Evolutionary conservation across 345 rosid genomes (phyloP), one percentile per base, ranked within the genome.

Genomic region (Noccaea caerulescens): DNA sequence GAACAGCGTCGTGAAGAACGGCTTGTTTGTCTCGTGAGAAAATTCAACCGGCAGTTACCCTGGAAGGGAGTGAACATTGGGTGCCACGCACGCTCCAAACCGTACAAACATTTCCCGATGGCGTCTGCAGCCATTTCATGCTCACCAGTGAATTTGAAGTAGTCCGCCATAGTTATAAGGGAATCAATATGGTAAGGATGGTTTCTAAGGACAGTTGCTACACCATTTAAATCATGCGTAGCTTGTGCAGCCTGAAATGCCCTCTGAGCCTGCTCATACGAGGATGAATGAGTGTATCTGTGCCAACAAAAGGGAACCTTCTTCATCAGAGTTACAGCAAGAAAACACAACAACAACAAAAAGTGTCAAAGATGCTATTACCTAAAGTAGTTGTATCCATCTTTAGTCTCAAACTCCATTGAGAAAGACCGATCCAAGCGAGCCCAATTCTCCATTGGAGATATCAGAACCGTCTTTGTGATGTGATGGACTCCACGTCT

Each of bases 401-500:
- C 93, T 75, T 66, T 90, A 9, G 85, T 82, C 79, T 88, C 95
- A 42, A 88, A 77, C 46, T 90, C 98, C 96, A 92, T 90, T 10
- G 95, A 86, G 62, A 92, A 73, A 69, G 95, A 88, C 37, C 91
- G 88, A 69, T 92, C 98, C 96, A 95, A 92, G 2, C 90, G 91
- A 64, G 89, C 76, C 98, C 98, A 92, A 57, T 85, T 88, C 54
- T 92, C 98, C 32, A 84, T 82, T 42, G 92, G 88, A 59, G 95
- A 79, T 43, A 90, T 82, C 51, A 92, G 63, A 69, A 85, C 66
- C 30, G 93, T 86, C 81, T 85, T 92, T 30, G 89, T 85, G 12
- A 81, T 74, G 62, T 84, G 88, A 81, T 82, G 91, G 62, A 53
- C 66, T 62, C 87, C 95, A 45, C 90, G 90, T 81, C 96, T 86